Evolutionary conservation across 441 rosid genomes (phyloP), one percentile per base, ranked within the genome.

Genomic region (Erysimum pusillum): DNA sequence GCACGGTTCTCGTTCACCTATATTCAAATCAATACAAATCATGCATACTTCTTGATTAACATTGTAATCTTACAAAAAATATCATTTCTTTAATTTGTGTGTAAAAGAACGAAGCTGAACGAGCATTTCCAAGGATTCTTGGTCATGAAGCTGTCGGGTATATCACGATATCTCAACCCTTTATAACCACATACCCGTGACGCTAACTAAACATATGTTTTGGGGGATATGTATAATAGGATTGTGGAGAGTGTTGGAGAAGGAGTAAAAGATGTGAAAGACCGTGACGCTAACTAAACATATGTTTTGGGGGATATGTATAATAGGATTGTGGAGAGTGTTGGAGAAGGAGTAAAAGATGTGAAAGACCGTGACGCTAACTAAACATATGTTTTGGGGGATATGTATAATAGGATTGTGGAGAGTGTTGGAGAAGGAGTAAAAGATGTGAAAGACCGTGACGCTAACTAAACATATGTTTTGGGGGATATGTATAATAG

Each of bases 191-290:
- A 6, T 60, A 17, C 9, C 0, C 2, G 9, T 36, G 25, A 20
- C 8, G 22, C 46, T 61, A 54, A 67, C 0, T 13, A 36, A n/a
- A 2, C 13, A 11, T 22, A 1, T 5, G 1, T 11, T 67, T 53
- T 49, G 22, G 45, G 32, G 63, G 18, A 31, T 10, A 52, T 46
- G 31, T 38, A 18, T 12, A 18, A 42, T 63, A 86, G 87, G 79
- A 61, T 85, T 45, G 90, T 86, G 58, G 90, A 88, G 73, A 86
- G 88, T 60, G 84, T 85, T 9, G 90, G 91, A 12, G 88, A 83
- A 75, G 84, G 86, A 25, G 91, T 88, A 34, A 79, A 64, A 11
- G 87, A 83, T 66, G 72, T 88, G 14, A 60, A 86, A 73, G 84
- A 80, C n/a, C n/a, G n/a, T n/a, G n/a, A n/a, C n/a, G n/a, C n/a